These are phyloP conservation scores for Xylaria cubensis DNA, from an alignment of 495 filamentous ascomycete genomes.

Conservation along the genomic window DNA sequence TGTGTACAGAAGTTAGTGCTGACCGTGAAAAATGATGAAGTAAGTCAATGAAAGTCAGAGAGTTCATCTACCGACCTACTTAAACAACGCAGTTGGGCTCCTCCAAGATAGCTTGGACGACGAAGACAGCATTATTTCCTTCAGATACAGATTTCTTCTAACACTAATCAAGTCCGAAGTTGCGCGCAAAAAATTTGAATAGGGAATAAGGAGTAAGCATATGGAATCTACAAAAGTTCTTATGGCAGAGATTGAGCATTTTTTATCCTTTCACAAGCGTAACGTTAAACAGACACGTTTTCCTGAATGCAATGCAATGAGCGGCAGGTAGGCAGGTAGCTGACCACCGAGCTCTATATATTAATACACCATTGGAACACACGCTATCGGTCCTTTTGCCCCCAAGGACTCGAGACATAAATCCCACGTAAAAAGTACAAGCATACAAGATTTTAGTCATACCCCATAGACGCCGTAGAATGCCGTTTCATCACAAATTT, in stretches of 20 bases:
- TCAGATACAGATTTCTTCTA: background rate
- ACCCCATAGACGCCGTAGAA: slow-evolving; percentile 27
- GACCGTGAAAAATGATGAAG: background rate
- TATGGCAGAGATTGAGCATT: background rate
- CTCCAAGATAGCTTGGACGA: background rate
- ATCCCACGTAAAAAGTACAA: background rate
- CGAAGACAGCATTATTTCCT: background rate
- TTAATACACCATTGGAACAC: slow-evolving; percentile 21
- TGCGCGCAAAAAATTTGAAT: background rate
- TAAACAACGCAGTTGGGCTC: background rate
- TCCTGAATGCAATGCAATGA: background rate
- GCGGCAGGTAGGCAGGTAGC: background rate
- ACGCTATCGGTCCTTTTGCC: background rate
- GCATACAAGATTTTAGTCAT: slow-evolving; percentile 23
- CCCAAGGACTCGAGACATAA: background rate
- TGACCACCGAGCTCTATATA: slow-evolving; percentile 22
- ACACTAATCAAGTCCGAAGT: background rate
- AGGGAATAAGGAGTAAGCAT: background rate
- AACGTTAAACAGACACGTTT: background rate
- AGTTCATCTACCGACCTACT: background rate
- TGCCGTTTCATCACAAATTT: slow-evolving; percentile 21
- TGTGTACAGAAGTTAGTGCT: background rate
- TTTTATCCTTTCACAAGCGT: background rate
- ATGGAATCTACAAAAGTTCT: background rate
- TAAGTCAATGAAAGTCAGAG: background rate